These are phyloP conservation scores for Conoideocrella luteorostrata DNA, from an alignment of 2,329 filamentous ascomycete species.

Conservation along the genomic window DNA sequence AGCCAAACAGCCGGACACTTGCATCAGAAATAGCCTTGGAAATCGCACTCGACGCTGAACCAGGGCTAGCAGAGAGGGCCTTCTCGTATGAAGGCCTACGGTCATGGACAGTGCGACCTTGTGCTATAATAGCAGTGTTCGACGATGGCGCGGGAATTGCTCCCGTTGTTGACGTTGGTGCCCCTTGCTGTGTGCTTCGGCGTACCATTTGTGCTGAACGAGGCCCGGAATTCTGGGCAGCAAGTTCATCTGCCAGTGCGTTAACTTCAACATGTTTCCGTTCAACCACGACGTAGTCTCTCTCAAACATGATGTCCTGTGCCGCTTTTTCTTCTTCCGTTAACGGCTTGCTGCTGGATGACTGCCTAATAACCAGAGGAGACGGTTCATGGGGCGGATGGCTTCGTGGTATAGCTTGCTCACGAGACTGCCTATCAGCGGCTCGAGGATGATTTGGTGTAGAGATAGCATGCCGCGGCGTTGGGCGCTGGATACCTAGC, in stretches of 20 bases:
- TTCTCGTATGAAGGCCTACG: slow-evolving; percentile 77
- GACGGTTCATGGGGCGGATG: slow-evolving; percentile 16
- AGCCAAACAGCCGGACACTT: slow-evolving; percentile 66
- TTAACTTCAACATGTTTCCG: slow-evolving; percentile 95
- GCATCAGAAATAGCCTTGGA: slow-evolving; percentile 94
- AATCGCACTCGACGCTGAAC: slow-evolving; percentile 80
- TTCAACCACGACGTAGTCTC: slow-evolving; percentile 94
- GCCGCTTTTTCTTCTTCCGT: slow-evolving; percentile 65
- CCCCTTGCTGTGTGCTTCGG: slow-evolving; percentile 71
- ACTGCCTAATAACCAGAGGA: slow-evolving; percentile 14
- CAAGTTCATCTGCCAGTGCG: slow-evolving; percentile 90
- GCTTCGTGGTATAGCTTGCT: slow-evolving; percentile 25
- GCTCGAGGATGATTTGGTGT: slow-evolving; percentile 37
- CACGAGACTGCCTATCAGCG: slow-evolving; percentile 17
- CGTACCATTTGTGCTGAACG: slow-evolving; percentile 61
- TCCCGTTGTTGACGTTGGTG: slow-evolving; percentile 61
- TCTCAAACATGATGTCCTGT: slow-evolving; percentile 82
- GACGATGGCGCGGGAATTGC: slow-evolving; percentile 62
- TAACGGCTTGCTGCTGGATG: slow-evolving; percentile 21
- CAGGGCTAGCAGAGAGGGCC: slow-evolving; percentile 58
- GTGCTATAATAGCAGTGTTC: slow-evolving; percentile 66
- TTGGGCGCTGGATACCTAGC: slow-evolving; percentile 45
- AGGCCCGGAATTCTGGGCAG: slow-evolving; percentile 53
- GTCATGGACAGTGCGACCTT: slow-evolving; percentile 64
- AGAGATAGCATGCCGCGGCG: slow-evolving; percentile 40